A percentile compares a stretch with the other conserved stretches of the same genome.
These are phyloP conservation scores for Pseudonitzschia delicatissima DNA, from an alignment of 108 stramenopile genomes.

Conservation along the genomic window DNA sequence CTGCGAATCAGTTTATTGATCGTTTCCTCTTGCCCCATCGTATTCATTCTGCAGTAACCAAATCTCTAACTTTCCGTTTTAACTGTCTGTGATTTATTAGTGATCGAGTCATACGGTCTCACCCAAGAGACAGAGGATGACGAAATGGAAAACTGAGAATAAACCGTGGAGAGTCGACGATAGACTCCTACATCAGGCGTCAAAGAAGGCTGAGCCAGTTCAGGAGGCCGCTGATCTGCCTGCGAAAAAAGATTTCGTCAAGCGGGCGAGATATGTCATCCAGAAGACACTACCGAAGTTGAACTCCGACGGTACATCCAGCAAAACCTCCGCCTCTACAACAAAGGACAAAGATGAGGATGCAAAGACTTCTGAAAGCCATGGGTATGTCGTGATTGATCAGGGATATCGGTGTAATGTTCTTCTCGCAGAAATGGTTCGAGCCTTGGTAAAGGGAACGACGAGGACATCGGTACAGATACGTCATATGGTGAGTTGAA, in stretches of 20 bases:
- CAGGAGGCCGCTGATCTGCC: conserved; percentile 59
- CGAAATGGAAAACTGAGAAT: conserved; percentile 6
- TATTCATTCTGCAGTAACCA: not conserved
- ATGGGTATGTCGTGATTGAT: conserved; percentile 62
- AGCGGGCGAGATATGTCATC: conserved; percentile 63
- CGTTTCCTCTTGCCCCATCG: not conserved
- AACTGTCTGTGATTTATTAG: not conserved
- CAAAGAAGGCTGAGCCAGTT: conserved; percentile 3
- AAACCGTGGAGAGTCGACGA: conserved; percentile 38
- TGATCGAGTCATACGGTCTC: conserved; percentile 51
- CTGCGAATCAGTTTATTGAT: too few relatives aligned
- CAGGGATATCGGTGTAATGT: conserved; percentile 50
- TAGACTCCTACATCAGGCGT: conserved; percentile 12
- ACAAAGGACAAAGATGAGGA: conserved; percentile 8
- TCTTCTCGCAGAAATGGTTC: conserved; percentile 65
- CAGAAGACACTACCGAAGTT: conserved; percentile 3
- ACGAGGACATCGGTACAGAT: conserved; percentile 7
- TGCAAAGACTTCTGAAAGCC: conserved; percentile 6
- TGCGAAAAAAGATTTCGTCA: conserved; percentile 58
- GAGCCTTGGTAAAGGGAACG: conserved; percentile 42
- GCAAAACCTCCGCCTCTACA: conserved; percentile 3
- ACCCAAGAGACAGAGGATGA: conserved; percentile 16
- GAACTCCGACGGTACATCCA: not conserved
- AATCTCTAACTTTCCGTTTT: too few relatives aligned
- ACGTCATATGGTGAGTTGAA: conserved; percentile 5